phyloP scores from a whole-genome alignment of 2,329 filamentous ascomycete genomes.

The Bisporella sp. region DNA sequence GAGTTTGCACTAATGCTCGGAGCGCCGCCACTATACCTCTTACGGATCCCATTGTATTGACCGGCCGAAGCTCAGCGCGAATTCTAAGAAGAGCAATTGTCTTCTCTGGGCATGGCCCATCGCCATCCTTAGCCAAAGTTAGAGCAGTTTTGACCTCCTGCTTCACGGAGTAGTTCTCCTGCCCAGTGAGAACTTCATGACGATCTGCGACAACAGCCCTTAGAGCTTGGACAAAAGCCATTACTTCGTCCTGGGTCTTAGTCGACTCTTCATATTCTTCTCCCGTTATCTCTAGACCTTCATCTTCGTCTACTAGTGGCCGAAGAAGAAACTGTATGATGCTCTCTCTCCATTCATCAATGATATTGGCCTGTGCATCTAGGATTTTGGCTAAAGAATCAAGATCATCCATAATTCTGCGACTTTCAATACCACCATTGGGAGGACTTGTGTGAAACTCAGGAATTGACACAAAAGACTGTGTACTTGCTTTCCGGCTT shows the following conservation, averaged over 20 bases:
- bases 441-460: slow-evolving; percentile 46
- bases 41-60: slow-evolving; percentile 52
- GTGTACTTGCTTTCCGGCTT: slow-evolving; percentile 41
- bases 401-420: slow-evolving; percentile 57
- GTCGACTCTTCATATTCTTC: slow-evolving; percentile 88
- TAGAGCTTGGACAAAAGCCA: slow-evolving; percentile 76
- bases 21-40: slow-evolving; percentile 64
- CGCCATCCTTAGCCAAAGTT: slow-evolving; percentile 50
- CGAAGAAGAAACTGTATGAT: slow-evolving; percentile 66
- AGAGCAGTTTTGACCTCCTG: slow-evolving; percentile 63
- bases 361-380: slow-evolving; percentile 62
- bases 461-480: slow-evolving; percentile 56
- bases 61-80: slow-evolving; percentile 42
- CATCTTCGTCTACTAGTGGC: slow-evolving; percentile 78
- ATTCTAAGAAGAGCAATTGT: slow-evolving; percentile 43
- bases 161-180: slow-evolving; percentile 66
- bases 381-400: slow-evolving; percentile 58
- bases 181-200: slow-evolving; percentile 67
- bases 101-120: slow-evolving; percentile 65
- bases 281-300: slow-evolving; percentile 67
- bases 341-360: slow-evolving; percentile 69
- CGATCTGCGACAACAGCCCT: slow-evolving; percentile 73
- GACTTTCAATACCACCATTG: slow-evolving; percentile 66
- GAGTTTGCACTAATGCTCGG: slow-evolving; percentile 51
- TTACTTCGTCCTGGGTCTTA: slow-evolving; percentile 80